Evolutionary conservation across 2,329 filamentous ascomycete species (phyloP), one percentile per base, ranked within the genome.

Genomic region (Nannizziopsis arthrosporioides): DNA sequence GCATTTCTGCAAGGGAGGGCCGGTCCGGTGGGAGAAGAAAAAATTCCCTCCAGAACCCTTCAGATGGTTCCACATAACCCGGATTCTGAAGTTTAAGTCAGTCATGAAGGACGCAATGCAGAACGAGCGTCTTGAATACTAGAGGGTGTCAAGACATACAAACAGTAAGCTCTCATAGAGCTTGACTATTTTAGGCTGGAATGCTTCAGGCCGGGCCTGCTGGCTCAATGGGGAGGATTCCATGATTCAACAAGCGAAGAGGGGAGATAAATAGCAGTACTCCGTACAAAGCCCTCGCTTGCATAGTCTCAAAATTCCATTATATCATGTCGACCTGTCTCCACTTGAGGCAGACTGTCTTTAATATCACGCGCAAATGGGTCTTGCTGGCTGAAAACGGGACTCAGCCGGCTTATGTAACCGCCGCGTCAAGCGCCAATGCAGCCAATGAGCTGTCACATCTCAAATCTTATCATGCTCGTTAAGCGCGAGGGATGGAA

Each of bases 21-120:
- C 78, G 75, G 62, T 95, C 87, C 17, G 90, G 89, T 54, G 81
- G 81, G 50, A 95, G 74, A 34, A 98, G 76, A 65, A 98, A 98
- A 69, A 98, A 88, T 67, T 95, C 92, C 56, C 80, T 77, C 92
- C 92, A 98, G 69, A 95, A 98, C 38, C 88, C 90, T 52, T 94
- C 87, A 0, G 85, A 78, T 53, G 83, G 83, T 22, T 88, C 82
- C 44, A 39, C 39, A 52, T 50, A 50, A 10, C 48, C 44, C 4
- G 47, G 44, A 37, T 50, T 42, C 51, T 52, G 32, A 5, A 11
- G 14, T 1, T 7, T 18, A 35, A n/a, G 30, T 49, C 42, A 44
- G 41, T 30, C 8, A 17, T n/a, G 6, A 17, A 2, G 9, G 27
- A 39, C 2, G 11, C 4, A 27, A 27, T 27, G 38, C 27, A 15